Evolutionary conservation across 2,329 filamentous ascomycete genomes (phyloP).

Genomic region (Neofusicoccum kwambonambiense): DNA sequence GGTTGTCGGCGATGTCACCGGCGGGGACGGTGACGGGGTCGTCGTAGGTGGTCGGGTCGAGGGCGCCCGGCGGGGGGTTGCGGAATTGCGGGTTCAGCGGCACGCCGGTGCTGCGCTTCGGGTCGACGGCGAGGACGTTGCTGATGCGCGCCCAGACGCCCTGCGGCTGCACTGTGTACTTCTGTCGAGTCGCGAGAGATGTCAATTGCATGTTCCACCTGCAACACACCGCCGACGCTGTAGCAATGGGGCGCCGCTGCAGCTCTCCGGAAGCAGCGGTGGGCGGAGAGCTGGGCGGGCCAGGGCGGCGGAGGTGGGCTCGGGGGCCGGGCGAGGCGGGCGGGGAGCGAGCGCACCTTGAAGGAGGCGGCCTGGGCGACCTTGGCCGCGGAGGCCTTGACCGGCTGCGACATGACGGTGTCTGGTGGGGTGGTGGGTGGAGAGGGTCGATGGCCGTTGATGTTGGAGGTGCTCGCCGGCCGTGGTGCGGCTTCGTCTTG

Average conservation of each 20-base stretch:
- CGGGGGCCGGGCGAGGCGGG: not conserved
- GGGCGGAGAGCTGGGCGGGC: not conserved
- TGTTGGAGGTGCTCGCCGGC: constrained; percentile 4
- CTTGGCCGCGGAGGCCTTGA: constrained; percentile 5
- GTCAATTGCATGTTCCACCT: not conserved
- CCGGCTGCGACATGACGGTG: constrained; percentile 11
- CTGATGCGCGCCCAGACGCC: constrained; percentile 87
- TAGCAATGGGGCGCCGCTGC: not conserved
- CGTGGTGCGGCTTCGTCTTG: constrained; percentile 14
- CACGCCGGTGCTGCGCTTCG: constrained; percentile 84
- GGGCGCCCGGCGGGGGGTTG: constrained; percentile 73
- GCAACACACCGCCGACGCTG: not conserved
- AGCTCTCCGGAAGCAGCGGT: not conserved
- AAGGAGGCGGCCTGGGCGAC: constrained; percentile 11
- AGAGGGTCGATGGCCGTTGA: constrained; percentile 7
- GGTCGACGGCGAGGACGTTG: constrained; percentile 74
- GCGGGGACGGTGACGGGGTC: constrained; percentile 84
- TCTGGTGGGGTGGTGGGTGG: constrained; percentile 1
- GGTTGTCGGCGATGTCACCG: constrained; percentile 84
- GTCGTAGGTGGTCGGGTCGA: constrained; percentile 70
- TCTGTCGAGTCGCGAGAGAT: constrained; percentile 54
- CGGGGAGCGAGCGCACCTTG: constrained; percentile 11
- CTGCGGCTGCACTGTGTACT: constrained; percentile 89
- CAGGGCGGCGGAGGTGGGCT: not conserved
- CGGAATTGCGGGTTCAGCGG: constrained; percentile 93